phyloP scores from a whole-genome alignment of 768 basidiomycete genomes.

The Boletus insuetus region DNA sequence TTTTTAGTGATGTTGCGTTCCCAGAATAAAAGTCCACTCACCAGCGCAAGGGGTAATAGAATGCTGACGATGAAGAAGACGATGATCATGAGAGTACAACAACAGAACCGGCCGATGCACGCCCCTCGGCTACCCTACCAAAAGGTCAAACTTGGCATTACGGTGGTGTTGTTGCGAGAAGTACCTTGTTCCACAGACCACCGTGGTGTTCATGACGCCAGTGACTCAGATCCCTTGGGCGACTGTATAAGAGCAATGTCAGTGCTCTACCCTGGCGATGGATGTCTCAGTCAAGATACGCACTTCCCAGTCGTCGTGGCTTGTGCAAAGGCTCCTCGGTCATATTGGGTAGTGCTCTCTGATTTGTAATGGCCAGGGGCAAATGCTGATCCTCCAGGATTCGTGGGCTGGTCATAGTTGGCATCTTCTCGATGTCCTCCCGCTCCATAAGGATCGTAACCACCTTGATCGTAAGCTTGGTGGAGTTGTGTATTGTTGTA shows the following conservation, averaged over 20 bases:
- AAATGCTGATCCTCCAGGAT: constrained; percentile 11
- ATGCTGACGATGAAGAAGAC: constrained; percentile 67
- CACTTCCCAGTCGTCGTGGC: constrained; percentile 27
- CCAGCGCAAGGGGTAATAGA: constrained; percentile 63
- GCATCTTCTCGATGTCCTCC: constrained; percentile 40
- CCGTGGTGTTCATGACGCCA: constrained; percentile 60
- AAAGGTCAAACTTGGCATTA: background rate
- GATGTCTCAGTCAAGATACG: constrained; percentile 17
- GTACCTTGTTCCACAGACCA: constrained; percentile 66
- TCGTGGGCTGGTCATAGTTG: constrained; percentile 16
- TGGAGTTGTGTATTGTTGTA: constrained; percentile 46
- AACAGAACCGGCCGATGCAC: constrained; percentile 69
- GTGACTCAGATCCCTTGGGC: constrained; percentile 36
- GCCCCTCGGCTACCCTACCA: constrained; percentile 56
- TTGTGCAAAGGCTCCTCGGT: constrained; percentile 42
- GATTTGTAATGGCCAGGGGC: constrained; percentile 24
- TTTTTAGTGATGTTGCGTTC: background rate
- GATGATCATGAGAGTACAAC: constrained; percentile 66
- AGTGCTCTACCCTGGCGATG: background rate
- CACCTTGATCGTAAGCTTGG: constrained; percentile 52
- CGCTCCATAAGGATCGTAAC: constrained; percentile 26
- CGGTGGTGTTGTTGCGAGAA: background rate
- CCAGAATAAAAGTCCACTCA: constrained; percentile 33
- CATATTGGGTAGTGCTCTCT: constrained; percentile 37
- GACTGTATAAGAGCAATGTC: constrained; percentile 11